phyloP scores from a whole-genome alignment of 106 monocot species.

The Dioscorea dumetorum region DNA sequence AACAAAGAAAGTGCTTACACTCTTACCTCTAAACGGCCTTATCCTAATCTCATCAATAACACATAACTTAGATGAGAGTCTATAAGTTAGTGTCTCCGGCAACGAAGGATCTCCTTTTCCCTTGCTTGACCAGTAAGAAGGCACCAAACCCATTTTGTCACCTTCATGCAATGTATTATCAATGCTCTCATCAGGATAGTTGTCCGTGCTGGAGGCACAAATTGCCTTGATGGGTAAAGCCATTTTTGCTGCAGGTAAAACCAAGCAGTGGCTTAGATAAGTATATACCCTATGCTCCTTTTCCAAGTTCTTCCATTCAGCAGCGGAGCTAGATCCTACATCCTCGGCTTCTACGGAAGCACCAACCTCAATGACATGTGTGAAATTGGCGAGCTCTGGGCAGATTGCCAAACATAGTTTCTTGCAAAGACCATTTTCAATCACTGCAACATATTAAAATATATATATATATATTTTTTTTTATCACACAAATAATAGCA shows the following conservation, averaged over 20 bases:
- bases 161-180: constrained; percentile 52
- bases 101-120: constrained; percentile 49
- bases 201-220: constrained; percentile 83
- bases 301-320: constrained; percentile 39
- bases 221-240: constrained; percentile 38
- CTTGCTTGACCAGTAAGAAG: constrained; percentile 93
- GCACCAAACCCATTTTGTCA: constrained; percentile 24
- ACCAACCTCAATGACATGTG: background rate
- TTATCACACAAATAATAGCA: background rate
- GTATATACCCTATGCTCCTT: constrained; percentile 54
- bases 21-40: constrained; percentile 74
- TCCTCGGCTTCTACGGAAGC: constrained; percentile 5
- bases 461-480: too few relatives aligned
- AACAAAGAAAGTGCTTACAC: background rate
- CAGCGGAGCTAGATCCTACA: constrained; percentile 25
- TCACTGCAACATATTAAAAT: constrained; percentile 40
- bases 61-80: constrained; percentile 50
- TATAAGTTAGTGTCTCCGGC: constrained; percentile 73
- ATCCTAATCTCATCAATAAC: constrained; percentile 64
- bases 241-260: constrained; percentile 13
- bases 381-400: constrained; percentile 10
- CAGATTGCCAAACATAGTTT: constrained; percentile 43
- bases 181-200: constrained; percentile 78
- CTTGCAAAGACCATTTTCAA: constrained; percentile 62
- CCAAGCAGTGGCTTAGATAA: constrained; percentile 25